These are phyloP conservation scores for Aureobasidium mangrovei DNA, from an alignment of 2,329 filamentous ascomycete genomes.

Conservation along the genomic window DNA sequence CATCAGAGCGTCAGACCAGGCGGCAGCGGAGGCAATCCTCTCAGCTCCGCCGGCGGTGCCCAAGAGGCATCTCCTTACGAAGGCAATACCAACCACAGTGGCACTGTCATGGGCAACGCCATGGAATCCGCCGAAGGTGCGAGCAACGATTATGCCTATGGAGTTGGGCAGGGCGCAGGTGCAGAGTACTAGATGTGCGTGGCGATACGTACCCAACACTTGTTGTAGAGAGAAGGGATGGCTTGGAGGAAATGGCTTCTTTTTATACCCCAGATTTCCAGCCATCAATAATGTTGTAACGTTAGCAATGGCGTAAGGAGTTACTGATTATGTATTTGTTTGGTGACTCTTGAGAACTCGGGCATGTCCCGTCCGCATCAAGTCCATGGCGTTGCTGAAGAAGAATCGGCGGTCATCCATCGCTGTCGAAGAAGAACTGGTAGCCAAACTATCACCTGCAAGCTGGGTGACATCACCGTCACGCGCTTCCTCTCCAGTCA, in stretches of 20 bases:
- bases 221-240: too few relatives aligned
- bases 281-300: too few relatives aligned
- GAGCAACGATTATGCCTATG: constrained; percentile 28
- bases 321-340: background rate
- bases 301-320: background rate
- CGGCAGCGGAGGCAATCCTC: constrained; percentile 30
- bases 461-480: too few relatives aligned
- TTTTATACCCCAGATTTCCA: too few relatives aligned
- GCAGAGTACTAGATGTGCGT: constrained; percentile 13
- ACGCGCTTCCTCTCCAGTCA: too few relatives aligned
- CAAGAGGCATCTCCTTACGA: constrained; percentile 24
- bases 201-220: background rate
- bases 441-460: too few relatives aligned
- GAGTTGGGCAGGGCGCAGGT: constrained; percentile 12
- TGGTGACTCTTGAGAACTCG: background rate
- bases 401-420: too few relatives aligned
- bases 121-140: constrained; percentile 36
- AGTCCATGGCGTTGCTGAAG: too few relatives aligned
- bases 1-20: constrained; percentile 44
- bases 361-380: too few relatives aligned
- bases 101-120: constrained; percentile 31
- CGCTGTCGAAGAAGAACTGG: too few relatives aligned
- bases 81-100: constrained; percentile 32
- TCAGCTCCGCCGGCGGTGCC: constrained; percentile 20
- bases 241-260: too few relatives aligned